These are phyloP conservation scores for Geranium incanum DNA, from an alignment of 441 rosid species.

Conservation along the genomic window DNA sequence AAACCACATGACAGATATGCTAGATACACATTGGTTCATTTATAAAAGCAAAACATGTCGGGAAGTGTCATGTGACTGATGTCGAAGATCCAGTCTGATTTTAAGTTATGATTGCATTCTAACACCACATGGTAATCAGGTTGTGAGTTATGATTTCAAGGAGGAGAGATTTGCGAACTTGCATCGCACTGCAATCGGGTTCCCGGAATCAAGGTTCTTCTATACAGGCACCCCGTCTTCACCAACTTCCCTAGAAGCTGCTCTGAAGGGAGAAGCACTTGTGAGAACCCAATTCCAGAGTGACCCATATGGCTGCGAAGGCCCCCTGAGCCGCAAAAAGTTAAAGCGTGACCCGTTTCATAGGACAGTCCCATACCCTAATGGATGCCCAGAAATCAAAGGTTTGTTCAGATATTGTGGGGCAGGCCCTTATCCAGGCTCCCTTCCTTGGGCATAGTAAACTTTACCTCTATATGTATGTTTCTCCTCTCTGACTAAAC, in stretches of 20 bases:
- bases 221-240: slow-evolving; percentile 68
- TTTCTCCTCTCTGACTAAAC: slow-evolving; percentile 1
- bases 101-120: not conserved
- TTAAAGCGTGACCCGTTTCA: slow-evolving; percentile 91
- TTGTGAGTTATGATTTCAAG: slow-evolving; percentile 89
- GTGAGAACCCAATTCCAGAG: slow-evolving; percentile 71
- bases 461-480: not conserved
- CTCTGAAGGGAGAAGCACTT: slow-evolving; percentile 70
- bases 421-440: slow-evolving; percentile 52
- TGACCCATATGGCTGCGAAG: slow-evolving; percentile 81
- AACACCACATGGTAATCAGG: slow-evolving; percentile 32
- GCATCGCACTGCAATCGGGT: slow-evolving; percentile 75
- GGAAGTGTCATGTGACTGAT: too few relatives aligned
- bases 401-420: slow-evolving; percentile 79
- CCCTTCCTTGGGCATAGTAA: slow-evolving; percentile 62
- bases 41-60: too few relatives aligned
- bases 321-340: slow-evolving; percentile 70
- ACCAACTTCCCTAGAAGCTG: slow-evolving; percentile 51
- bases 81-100: not conserved
- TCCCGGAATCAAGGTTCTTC: slow-evolving; percentile 73
- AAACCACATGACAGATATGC: too few relatives aligned
- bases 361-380: slow-evolving; percentile 78
- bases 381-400: slow-evolving; percentile 76
- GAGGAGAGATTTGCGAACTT: slow-evolving; percentile 68
- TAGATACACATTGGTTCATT: too few relatives aligned